These are phyloP conservation scores for Ophiorrhiza pumila DNA, from an alignment of 257 asterid species.

Conservation along the genomic window DNA sequence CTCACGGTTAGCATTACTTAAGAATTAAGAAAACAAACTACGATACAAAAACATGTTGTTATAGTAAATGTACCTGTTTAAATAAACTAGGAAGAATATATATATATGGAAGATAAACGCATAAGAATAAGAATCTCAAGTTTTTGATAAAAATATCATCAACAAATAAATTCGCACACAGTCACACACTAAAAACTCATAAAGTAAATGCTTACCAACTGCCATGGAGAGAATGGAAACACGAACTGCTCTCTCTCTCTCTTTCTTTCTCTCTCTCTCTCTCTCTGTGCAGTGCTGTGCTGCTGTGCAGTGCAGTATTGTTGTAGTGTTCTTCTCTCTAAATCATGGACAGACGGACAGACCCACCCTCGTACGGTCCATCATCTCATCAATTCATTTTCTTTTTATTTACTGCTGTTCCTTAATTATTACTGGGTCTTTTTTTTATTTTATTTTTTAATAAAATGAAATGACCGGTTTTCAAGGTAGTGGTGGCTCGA, in stretches of 20 bases:
- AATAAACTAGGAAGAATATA: too few relatives aligned
- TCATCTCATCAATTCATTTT: constrained; percentile 7
- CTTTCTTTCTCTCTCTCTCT: constrained; percentile 1
- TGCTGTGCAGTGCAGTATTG: not conserved
- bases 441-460: too few relatives aligned
- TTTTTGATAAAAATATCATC: too few relatives aligned
- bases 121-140: too few relatives aligned
- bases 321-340: not conserved
- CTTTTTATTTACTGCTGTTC: constrained; percentile 1
- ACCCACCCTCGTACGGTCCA: constrained; percentile 39
- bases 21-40: not conserved
- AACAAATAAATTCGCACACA: constrained; percentile 5
- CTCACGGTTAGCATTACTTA: not conserved
- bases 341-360: constrained; percentile 6
- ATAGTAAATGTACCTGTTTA: too few relatives aligned
- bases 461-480: too few relatives aligned
- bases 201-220: constrained; percentile 63
- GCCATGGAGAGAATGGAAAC: constrained; percentile 46
- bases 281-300: not conserved
- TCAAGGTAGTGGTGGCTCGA: too few relatives aligned
- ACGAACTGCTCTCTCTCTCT: not conserved
- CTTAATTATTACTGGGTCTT: not conserved
- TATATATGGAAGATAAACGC: too few relatives aligned
- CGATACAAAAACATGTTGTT: too few relatives aligned
- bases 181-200: constrained; percentile 24